Evolutionary conservation across 805 yeast genomes (phyloP).

Genomic region (Ogataea paradorogensis): DNA sequence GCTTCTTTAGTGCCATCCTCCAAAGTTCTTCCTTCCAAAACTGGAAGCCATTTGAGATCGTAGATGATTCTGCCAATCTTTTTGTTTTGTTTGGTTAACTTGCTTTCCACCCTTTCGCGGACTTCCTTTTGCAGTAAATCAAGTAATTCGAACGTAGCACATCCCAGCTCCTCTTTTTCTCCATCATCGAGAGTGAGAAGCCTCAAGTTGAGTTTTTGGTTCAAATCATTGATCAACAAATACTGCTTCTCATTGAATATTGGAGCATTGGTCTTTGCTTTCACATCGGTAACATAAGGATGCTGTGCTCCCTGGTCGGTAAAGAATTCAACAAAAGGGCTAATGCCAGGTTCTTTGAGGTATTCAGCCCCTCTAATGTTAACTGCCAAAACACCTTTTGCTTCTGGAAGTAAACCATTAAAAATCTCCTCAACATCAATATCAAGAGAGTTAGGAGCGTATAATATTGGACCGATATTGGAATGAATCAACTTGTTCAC

Average conservation of each 20-base stretch:
- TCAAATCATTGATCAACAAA: constrained; percentile 53
- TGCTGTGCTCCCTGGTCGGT: constrained; percentile 37
- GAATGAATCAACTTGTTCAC: constrained; percentile 69
- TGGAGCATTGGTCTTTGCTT: constrained; percentile 55
- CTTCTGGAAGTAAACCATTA: constrained; percentile 61
- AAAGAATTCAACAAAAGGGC: constrained; percentile 42
- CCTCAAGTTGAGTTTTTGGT: constrained; percentile 54
- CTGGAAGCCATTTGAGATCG: constrained; percentile 52
- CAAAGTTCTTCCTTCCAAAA: constrained; percentile 41
- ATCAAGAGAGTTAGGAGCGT: constrained; percentile 79
- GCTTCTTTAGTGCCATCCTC: constrained; percentile 50
- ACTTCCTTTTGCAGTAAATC: constrained; percentile 56
- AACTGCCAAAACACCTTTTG: constrained; percentile 67
- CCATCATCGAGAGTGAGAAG: constrained; percentile 56
- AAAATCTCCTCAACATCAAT: constrained; percentile 70
- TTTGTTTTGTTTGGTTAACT: constrained; percentile 48
- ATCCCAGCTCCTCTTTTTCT: constrained; percentile 51
- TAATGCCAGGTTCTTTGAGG: constrained; percentile 43
- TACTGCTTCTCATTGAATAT: constrained; percentile 65
- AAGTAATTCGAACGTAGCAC: constrained; percentile 52
- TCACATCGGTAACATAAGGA: constrained; percentile 48
- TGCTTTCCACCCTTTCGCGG: constrained; percentile 41
- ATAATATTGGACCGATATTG: constrained; percentile 70
- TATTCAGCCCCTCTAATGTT: constrained; percentile 53
- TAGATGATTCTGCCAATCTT: constrained; percentile 58